Base-by-base conservation (phyloP, 805 yeast species). In the Cyberlindnera samutprakarnensis region DNA sequence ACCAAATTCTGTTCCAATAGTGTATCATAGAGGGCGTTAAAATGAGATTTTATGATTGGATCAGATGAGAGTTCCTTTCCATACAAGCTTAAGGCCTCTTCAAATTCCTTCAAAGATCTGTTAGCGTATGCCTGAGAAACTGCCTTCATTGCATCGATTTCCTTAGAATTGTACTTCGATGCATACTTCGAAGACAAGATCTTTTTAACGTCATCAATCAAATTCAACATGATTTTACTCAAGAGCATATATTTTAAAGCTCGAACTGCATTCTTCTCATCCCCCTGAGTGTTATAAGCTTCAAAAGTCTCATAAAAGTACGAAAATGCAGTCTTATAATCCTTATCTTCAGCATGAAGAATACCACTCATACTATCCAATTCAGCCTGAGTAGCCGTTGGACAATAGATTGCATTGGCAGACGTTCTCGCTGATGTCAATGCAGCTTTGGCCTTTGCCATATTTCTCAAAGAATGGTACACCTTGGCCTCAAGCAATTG, bases 221-320 rank as follows among this genome's bases (percentile, higher is more conserved):
- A 62, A 50, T 85, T 86, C 47, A 86, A 65, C 98, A 92, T 92
- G 53, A 92, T 83, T 62, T 92, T 92, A 41, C 92, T 82, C 43
- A 92, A 66, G 29, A 92, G 66, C 94, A 92, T 81, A 59, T 94
- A 92, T 56, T 90, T 92, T 57, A 92, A 69, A 13, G 86, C 88
- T 42, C 74, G 75, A 28, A 86, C 72, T 2, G 92, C 76, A 37
- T 75, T 77, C 31, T 70, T 77, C 37, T 79, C 79, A 14, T 83
- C 72, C 29, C 53, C 59, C 19, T 56, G 61, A 6, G 61, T 50
- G 52, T 78, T 78, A 59, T 74, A 92, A 27, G 90, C 90, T 57
- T 92, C 98, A 49, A 90, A 87, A 14, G 96, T 80, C 61, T 92
- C 99, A 52, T 75, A 88, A 51, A 92, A 92, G 58, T 92, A 92